A percentile compares a stretch with the other conserved stretches of the same genome.
These are phyloP conservation scores for Cytospora piceae DNA, from an alignment of 2,329 filamentous ascomycete species.

Conservation along the genomic window DNA sequence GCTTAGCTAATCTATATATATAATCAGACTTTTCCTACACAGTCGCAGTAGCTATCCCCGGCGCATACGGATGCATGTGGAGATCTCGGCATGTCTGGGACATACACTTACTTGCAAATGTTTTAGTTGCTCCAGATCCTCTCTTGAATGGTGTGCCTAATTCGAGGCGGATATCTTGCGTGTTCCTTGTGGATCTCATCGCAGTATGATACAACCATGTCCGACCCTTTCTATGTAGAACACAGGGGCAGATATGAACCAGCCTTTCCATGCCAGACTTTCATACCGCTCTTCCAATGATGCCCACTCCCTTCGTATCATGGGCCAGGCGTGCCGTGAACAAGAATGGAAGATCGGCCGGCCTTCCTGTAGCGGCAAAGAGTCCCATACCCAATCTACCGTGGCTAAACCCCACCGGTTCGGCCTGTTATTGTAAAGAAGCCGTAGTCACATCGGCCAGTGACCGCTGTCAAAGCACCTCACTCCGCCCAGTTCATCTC, in stretches of 20 bases:
- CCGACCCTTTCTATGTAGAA: neutral
- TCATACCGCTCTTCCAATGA: neutral
- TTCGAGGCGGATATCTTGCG: neutral
- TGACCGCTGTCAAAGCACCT: neutral
- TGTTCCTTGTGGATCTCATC: neutral
- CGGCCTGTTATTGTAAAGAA: neutral
- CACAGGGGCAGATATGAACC: neutral
- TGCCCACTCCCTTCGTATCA: neutral
- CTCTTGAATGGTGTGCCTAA: neutral
- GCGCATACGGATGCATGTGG: neutral
- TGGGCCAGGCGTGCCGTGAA: neutral
- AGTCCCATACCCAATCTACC: neutral
- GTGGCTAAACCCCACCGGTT: neutral
- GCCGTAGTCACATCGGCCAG: neutral
- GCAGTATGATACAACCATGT: neutral
- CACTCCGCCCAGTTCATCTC: slow-evolving; percentile 29
- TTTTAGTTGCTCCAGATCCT: neutral
- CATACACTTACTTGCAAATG: neutral
- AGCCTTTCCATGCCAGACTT: neutral
- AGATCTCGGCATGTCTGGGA: neutral
- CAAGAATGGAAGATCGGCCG: neutral
- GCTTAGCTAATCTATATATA: too few relatives aligned
- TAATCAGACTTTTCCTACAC: too few relatives aligned
- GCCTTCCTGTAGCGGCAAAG: neutral
- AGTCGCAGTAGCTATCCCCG: too few relatives aligned